Evolutionary conservation across 306 rosid genomes (phyloP).

Genomic region (Betula pendula): DNA sequence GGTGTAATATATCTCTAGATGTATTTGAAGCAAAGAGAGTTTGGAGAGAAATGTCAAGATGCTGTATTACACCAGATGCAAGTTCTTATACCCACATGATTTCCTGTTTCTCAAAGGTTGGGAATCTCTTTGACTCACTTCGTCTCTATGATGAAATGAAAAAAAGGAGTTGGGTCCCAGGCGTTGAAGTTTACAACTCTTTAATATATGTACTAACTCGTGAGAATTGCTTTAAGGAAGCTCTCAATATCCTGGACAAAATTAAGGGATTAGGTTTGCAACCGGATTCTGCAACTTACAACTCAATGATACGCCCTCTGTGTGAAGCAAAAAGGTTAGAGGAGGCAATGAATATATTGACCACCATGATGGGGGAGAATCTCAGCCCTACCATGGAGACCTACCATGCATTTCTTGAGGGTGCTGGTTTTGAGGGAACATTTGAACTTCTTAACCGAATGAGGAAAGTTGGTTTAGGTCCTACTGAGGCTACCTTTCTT

Average conservation of each 20-base stretch:
- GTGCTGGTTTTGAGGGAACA: slow-evolving; percentile 54
- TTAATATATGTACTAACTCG: slow-evolving; percentile 57
- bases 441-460: slow-evolving; percentile 63
- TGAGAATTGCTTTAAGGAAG: slow-evolving; percentile 76
- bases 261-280: slow-evolving; percentile 65
- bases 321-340: slow-evolving; percentile 63
- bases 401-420: slow-evolving; percentile 80
- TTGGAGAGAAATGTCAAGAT: slow-evolving; percentile 86
- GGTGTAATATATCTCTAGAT: slow-evolving; percentile 73
- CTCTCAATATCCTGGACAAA: slow-evolving; percentile 67
- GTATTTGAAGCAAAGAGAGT: slow-evolving; percentile 76
- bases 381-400: slow-evolving; percentile 67
- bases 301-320: slow-evolving; percentile 72
- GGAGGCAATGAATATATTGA: slow-evolving; percentile 60
- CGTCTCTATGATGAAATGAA: slow-evolving; percentile 88
- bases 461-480: slow-evolving; percentile 64
- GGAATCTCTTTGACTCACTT: slow-evolving; percentile 86
- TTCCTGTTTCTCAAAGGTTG: slow-evolving; percentile 77
- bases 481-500: slow-evolving; percentile 56
- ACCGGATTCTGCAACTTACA: slow-evolving; percentile 73
- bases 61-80: slow-evolving; percentile 68
- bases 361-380: slow-evolving; percentile 60
- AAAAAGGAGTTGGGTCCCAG: slow-evolving; percentile 64
- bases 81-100: slow-evolving; percentile 82
- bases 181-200: slow-evolving; percentile 66